Conservation (phyloP, 768 basidiomycete genomes). For the Trametes gibbosa region DNA sequence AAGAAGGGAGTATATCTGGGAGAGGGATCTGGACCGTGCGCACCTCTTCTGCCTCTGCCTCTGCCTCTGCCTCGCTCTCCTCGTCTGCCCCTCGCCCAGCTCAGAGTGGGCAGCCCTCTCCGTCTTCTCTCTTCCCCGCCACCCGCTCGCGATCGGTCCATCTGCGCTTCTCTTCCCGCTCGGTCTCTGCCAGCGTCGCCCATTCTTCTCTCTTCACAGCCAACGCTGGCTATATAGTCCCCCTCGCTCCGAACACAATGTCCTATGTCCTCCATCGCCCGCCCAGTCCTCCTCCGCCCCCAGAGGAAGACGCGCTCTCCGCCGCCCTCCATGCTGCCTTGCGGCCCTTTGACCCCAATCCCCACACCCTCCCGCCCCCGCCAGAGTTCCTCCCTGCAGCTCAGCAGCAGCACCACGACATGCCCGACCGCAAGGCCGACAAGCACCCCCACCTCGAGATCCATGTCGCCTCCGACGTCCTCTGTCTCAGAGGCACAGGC, state of each 20-base stretch:
- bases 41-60: neutral
- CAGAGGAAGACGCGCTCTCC: constrained; percentile 35
- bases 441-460: constrained; percentile 67
- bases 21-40: neutral
- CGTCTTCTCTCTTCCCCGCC: neutral
- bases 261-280: constrained; percentile 35
- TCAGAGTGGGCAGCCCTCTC: no score
- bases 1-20: constrained; percentile 2
- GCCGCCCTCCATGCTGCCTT: constrained; percentile 40
- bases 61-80: no score
- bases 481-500: constrained; percentile 77
- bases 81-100: no score
- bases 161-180: neutral
- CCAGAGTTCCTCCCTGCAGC: constrained; percentile 12
- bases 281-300: constrained; percentile 30
- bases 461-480: constrained; percentile 62
- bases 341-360: constrained; percentile 25
- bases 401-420: constrained; percentile 31
- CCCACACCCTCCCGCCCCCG: constrained; percentile 15
- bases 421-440: constrained; percentile 38
- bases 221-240: neutral
- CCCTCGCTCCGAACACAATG: constrained; percentile 23
- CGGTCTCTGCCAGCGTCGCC: neutral
- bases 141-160: neutral
- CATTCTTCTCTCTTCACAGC: neutral